Conservation (phyloP, 2,329 filamentous ascomycete species). For the Cordyceps cateniannulata region DNA sequence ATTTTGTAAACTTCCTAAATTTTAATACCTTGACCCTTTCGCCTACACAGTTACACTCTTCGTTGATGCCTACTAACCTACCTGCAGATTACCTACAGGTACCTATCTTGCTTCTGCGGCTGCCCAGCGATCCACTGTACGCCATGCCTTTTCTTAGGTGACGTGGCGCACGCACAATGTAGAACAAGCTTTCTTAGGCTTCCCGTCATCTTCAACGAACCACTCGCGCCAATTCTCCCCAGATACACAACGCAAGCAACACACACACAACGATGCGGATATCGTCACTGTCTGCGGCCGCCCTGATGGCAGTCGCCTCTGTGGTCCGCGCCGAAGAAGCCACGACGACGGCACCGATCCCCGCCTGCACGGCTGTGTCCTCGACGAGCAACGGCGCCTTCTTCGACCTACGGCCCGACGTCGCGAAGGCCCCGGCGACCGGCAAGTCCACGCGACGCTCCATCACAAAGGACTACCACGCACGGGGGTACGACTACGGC, state of each 20-base stretch:
- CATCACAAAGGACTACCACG: conserved; percentile 49
- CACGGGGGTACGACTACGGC: conserved; percentile 68
- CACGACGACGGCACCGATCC: conserved; percentile 36
- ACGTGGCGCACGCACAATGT: background rate
- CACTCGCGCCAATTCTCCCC: background rate
- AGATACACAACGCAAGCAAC: background rate
- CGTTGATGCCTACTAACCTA: too few relatives aligned
- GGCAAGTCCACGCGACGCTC: conserved; percentile 35
- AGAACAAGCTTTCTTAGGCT: background rate
- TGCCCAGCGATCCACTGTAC: background rate
- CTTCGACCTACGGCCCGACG: conserved; percentile 52
- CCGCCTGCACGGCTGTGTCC: conserved; percentile 50
- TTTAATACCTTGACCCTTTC: too few relatives aligned
- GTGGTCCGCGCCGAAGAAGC: conserved; percentile 27
- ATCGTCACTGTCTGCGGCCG: conserved; percentile 13
- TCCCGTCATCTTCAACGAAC: background rate
- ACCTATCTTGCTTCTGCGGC: background rate
- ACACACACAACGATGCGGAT: conserved; percentile 22
- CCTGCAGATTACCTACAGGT: too few relatives aligned
- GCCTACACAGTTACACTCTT: too few relatives aligned
- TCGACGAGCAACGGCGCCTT: conserved; percentile 50
- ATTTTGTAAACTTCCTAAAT: too few relatives aligned
- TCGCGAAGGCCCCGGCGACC: conserved; percentile 33
- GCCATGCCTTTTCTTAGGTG: background rate
- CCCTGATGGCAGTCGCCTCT: conserved; percentile 29